Evolutionary conservation across 2,329 filamentous ascomycete genomes (phyloP), one percentile per base, ranked within the genome.

Genomic region (Aureobasidium leucospermi): DNA sequence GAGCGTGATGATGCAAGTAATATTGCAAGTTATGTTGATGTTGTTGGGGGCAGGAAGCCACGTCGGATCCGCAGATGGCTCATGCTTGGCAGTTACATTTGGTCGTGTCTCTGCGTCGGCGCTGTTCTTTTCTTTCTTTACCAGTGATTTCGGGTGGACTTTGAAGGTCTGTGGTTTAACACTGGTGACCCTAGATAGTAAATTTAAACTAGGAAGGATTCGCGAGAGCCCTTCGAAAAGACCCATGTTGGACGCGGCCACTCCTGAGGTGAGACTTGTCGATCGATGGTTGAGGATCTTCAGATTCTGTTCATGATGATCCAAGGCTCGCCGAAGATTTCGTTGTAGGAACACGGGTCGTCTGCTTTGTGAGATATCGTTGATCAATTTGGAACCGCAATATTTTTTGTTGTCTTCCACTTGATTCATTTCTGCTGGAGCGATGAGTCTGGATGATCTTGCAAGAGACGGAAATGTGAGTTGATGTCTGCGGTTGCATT

Each of bases 311-410:
- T 69, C 63, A 63, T 71, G 68, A 28, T 60, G 51, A 57, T 71
- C 66, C 36, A 73, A 62, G 16, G 63, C 62, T 19, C 59, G 47
- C n/a, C 66, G 60, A 15, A 73, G n/a, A 46, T 73, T 73, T 23
- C 69, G 66, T 15, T 63, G 66, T 13, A 73, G 60, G 49, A 70
- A 71, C 16, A 41, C 41, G n/a, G 47, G 58, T 19, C 31, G 48
- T 19, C 42, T 42, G 32, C 19, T 19, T 1, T 15, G 15, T 11
- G 15, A 29, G 8, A 15, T 36, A 23, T 58, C 29, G 31, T 38
- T 48, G 31, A 58, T 8, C 7, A 48, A 29, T 31, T 19, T 58
- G 4, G 55, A 39, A 19, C 55, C 55, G 11, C 19, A 23, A 32
- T 47, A 58, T 47, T 34, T 45, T n/a, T 23, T 47, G 55, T 48